Conservation (phyloP, 371 early-diverging fungal species). For the Batkoa obscura region DNA sequence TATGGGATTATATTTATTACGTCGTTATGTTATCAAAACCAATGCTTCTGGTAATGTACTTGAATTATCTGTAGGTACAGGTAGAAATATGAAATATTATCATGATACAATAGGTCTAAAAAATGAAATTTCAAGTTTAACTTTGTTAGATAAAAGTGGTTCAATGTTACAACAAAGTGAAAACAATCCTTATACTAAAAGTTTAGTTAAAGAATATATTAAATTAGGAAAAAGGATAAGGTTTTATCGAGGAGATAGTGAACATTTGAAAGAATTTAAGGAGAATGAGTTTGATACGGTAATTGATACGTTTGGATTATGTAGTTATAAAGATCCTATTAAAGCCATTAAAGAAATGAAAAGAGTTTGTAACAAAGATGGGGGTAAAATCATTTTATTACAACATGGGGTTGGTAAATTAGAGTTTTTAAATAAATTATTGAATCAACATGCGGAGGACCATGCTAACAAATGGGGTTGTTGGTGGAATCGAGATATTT, state of each 20-base stretch:
- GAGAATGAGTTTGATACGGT: constrained; percentile 45
- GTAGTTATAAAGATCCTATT: constrained; percentile 49
- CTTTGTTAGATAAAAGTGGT: constrained; percentile 31
- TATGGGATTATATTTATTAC: not conserved
- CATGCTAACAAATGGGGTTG: constrained; percentile 72
- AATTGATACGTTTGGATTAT: constrained; percentile 63
- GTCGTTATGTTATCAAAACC: not conserved
- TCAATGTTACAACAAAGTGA: constrained; percentile 38
- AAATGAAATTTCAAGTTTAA: constrained; percentile 14
- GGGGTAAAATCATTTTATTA: constrained; percentile 42
- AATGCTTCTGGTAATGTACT: constrained; percentile 22
- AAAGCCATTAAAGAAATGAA: constrained; percentile 38
- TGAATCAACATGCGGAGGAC: constrained; percentile 43
- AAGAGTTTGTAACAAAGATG: constrained; percentile 30
- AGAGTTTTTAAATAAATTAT: constrained; percentile 37
- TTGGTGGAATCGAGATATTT: constrained; percentile 74
- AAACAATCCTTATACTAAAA: constrained; percentile 17
- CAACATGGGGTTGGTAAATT: constrained; percentile 57
- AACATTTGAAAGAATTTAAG: constrained; percentile 16
- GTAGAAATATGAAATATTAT: constrained; percentile 45
- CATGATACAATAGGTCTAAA: constrained; percentile 5
- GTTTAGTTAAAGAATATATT: constrained; percentile 17
- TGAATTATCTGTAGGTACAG: constrained; percentile 49
- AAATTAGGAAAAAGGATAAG: constrained; percentile 9
- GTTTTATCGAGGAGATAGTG: constrained; percentile 13